These are phyloP conservation scores for Eleusine indica DNA, from an alignment of 176 grass and related monocot species.

Conservation along the genomic window DNA sequence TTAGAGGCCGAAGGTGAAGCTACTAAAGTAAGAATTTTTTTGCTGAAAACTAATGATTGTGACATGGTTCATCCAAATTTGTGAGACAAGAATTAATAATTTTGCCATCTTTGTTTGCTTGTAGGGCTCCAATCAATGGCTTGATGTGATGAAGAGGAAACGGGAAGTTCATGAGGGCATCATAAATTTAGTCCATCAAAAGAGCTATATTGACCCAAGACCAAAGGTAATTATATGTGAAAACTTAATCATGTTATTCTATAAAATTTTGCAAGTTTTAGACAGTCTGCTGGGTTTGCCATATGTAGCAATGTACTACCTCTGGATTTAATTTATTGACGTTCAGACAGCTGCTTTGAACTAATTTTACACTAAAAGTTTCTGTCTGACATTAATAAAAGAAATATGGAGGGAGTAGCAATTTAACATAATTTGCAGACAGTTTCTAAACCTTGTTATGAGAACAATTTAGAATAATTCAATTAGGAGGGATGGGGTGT, in stretches of 20 bases:
- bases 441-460: not conserved
- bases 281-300: not conserved
- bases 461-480: conserved; percentile 1
- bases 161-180: conserved; percentile 84
- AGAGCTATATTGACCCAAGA: conserved; percentile 47
- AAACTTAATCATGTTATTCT: conserved; percentile 22
- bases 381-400: no score
- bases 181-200: conserved; percentile 79
- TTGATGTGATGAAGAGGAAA: conserved; percentile 97
- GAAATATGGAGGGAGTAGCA: no score
- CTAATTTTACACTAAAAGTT: no score
- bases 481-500: not conserved
- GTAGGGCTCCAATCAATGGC: conserved; percentile 77
- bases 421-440: no score
- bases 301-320: not conserved
- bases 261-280: not conserved
- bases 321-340: no score
- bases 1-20: conserved; percentile 95
- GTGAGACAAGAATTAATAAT: not conserved
- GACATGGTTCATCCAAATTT: not conserved
- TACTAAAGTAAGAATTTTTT: conserved; percentile 52
- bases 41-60: not conserved
- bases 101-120: conserved; percentile 21
- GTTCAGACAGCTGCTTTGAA: no score
- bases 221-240: conserved; percentile 52